These are phyloP conservation scores for Capsella bursapastoris DNA, from an alignment of 345 rosid genomes.

Conservation along the genomic window DNA sequence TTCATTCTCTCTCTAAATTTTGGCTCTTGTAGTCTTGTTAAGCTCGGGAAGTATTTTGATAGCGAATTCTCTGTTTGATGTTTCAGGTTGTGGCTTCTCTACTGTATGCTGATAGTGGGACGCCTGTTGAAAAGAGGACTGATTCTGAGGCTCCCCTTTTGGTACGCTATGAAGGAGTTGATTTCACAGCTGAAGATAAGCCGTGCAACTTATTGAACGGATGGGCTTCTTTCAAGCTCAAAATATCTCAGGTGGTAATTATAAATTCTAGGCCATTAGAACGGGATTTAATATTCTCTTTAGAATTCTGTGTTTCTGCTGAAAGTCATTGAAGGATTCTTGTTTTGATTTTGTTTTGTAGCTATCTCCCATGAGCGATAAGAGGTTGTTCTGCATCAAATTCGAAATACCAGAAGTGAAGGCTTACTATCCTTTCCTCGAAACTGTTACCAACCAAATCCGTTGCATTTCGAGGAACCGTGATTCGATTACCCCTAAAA, in stretches of 20 bases:
- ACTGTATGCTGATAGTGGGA: constrained; percentile 67
- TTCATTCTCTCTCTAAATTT: constrained; percentile 34
- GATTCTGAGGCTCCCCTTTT: constrained; percentile 81
- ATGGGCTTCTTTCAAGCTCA: constrained; percentile 78
- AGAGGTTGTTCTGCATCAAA: constrained; percentile 70
- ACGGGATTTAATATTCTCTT: neutral
- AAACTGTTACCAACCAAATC: constrained; percentile 66
- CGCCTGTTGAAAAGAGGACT: constrained; percentile 65
- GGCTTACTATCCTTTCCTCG: constrained; percentile 64
- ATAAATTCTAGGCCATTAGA: constrained; percentile 8
- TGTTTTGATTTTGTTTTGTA: constrained; percentile 43
- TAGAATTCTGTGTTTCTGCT: neutral
- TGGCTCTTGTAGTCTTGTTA: neutral
- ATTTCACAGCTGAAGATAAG: constrained; percentile 65
- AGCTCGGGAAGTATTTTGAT: constrained; percentile 5
- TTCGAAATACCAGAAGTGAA: constrained; percentile 56
- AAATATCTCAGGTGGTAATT: constrained; percentile 71
- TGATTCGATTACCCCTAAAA: constrained; percentile 57
- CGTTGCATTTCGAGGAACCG: constrained; percentile 68
- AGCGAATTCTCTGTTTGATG: constrained; percentile 12
- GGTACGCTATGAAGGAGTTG: constrained; percentile 75
- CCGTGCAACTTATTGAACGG: constrained; percentile 68
- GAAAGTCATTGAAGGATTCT: constrained; percentile 1
- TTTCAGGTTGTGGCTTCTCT: constrained; percentile 73
- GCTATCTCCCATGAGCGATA: constrained; percentile 86